phyloP scores from a whole-genome alignment of 2,329 filamentous ascomycete species.

The Ascocoryne sarcoides region DNA sequence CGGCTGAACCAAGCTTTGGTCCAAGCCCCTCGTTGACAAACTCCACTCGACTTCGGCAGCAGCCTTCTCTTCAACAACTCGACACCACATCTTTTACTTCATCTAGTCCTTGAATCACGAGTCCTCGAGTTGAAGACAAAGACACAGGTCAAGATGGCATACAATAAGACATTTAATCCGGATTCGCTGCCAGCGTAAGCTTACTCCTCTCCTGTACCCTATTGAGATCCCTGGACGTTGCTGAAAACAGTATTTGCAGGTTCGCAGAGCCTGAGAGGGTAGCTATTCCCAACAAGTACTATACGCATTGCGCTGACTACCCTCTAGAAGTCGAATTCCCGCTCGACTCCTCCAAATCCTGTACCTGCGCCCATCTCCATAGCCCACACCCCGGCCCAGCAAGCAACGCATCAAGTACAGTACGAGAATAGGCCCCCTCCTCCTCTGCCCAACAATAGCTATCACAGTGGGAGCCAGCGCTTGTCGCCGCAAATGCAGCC shows the following conservation, averaged over 20 bases:
- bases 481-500: constrained; percentile 22
- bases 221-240: neutral
- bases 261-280: constrained; percentile 43
- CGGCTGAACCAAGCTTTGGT: neutral
- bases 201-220: constrained; percentile 5
- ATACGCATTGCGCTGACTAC: too few species aligned
- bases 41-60: neutral
- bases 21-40: constrained; percentile 2
- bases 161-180: constrained; percentile 87
- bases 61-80: constrained; percentile 2
- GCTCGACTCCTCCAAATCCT: constrained; percentile 24
- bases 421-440: constrained; percentile 24
- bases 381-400: constrained; percentile 10
- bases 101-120: constrained; percentile 3
- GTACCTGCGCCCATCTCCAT: constrained; percentile 17
- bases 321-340: constrained; percentile 14
- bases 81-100: neutral
- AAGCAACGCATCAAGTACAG: constrained; percentile 14
- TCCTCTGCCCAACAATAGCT: constrained; percentile 16
- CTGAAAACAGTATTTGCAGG: constrained; percentile 26
- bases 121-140: constrained; percentile 1
- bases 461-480: constrained; percentile 9
- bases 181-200: constrained; percentile 87
- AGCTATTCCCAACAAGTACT: too few species aligned
- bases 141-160: constrained; percentile 59